Evolutionary conservation across 2,329 filamentous ascomycete genomes (phyloP), one percentile per base, ranked within the genome.

Genomic region (Fusarium chlamydosporum): DNA sequence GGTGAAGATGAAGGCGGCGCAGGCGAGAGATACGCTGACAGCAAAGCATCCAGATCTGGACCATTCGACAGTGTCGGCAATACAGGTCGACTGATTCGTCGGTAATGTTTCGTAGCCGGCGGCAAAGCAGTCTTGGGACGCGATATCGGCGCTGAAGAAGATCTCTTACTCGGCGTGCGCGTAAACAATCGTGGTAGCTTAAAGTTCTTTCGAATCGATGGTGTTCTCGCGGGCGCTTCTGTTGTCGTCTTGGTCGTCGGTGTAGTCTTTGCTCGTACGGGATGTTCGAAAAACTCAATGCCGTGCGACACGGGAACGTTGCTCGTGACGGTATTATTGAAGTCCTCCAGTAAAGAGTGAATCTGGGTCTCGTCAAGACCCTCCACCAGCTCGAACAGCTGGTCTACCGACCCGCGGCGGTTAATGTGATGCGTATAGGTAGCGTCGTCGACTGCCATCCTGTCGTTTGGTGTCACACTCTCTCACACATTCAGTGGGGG

Each of bases 271-370:
- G 62, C 31, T 29, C 59, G 67, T 11, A 33, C 1, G 2, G 68
- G 69, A 13, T 70, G 66, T 16, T 71, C 69, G 23, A 71, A 71
- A 2, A 65, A 43, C 7, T 72, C 61, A 53, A 71, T 62, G 29
- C 61, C 69, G 37, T 72, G 68, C 13, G 69, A 70, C 20, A 71
- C 69, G 3, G 62, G 62, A n/a, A 71, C 50, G 34, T 71, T 71
- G 56, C 69, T 72, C 11, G 68, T 34, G 18, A 71, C 69, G 15
- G 69, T 71, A 18, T 70, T 70, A 54, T 71, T 71, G 31, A 71
- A 72, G 7, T 71, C 69, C 13, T 72, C 45, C 7, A 71, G 56
- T 9, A 71, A 18, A 15, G 68, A 51, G 56, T 71, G 62, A 47
- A 71, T 72, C 58, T 71, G 69, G 7, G 46, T 26, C 10, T 71